phyloP scores from a whole-genome alignment of 2,329 filamentous ascomycete genomes.

The Atkinsonella texensis region DNA sequence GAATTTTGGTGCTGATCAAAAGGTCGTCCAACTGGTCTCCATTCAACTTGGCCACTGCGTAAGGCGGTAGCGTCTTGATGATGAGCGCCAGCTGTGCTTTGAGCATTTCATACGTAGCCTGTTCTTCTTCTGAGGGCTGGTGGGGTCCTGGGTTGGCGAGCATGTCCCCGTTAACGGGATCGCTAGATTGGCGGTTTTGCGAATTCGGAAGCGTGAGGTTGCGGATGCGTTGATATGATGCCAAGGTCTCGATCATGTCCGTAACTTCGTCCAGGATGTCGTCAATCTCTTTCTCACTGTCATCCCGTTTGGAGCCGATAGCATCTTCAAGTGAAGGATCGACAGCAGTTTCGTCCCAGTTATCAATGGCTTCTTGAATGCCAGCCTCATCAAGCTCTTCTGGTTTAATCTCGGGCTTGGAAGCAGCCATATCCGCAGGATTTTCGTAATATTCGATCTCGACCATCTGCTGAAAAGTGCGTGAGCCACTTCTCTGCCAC shows the following conservation, averaged over 20 bases:
- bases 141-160: constrained; percentile 54
- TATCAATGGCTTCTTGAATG: constrained; percentile 42
- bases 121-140: constrained; percentile 52
- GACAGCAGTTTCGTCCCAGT: constrained; percentile 45
- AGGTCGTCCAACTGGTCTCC: constrained; percentile 76
- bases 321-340: constrained; percentile 46
- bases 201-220: constrained; percentile 57
- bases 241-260: constrained; percentile 62
- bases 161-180: constrained; percentile 56
- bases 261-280: constrained; percentile 62
- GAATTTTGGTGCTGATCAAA: constrained; percentile 67
- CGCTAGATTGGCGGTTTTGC: constrained; percentile 46
- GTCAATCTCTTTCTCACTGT: constrained; percentile 56
- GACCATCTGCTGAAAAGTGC: constrained; percentile 52
- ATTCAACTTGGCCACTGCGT: constrained; percentile 74
- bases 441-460: constrained; percentile 37
- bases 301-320: constrained; percentile 38
- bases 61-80: constrained; percentile 66
- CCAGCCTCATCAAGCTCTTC: constrained; percentile 38
- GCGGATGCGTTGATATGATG: constrained; percentile 69
- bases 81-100: constrained; percentile 65
- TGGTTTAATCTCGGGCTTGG: constrained; percentile 18
- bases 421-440: constrained; percentile 24
- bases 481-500: constrained; percentile 62
- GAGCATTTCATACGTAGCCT: constrained; percentile 56